Base-by-base conservation (phyloP, 495 filamentous ascomycete genomes). In the Cairneyella variabilis region DNA sequence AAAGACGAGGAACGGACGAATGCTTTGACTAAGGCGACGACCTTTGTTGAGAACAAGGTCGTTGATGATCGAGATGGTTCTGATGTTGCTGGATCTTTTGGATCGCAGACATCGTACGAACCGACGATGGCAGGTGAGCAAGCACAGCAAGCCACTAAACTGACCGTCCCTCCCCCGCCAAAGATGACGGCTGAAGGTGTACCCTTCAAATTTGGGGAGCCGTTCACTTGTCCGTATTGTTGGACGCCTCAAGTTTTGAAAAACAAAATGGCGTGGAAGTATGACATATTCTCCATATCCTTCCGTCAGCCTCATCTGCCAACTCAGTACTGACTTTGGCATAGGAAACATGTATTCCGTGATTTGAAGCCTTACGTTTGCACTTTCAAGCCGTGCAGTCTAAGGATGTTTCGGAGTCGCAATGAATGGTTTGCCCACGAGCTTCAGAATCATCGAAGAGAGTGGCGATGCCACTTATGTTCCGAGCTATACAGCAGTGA, bases 171-270 rank as follows among this genome's bases (percentile, higher is more conserved):
- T 20, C 32, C 18, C 14, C 58, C 48, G 12, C 53, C 53, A 18
- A 50, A 9, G 10, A 51, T 44, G 28, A 49, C 58, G 2, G 54
- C 54, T 34, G 51, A 59, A 51, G 56, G 27, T 21, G 46, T 59
- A 23, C 10, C 28, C 3, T 59, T 59, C 18, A 22, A 48, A 17
- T 36, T 23, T 37, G 53, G 63, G 1, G 57, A 61, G 2, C 66
- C 64, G 4, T 69, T 73, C 25, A 56, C 66, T 30, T 73, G 69
- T 30, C 69, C 67, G 0, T 69, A 63, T 27, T 71, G 69, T 40
- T 69, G 57, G 16, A 63, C 53, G 16, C 60, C 69, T 42, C 58
- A 68, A 20, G 51, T 25, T 0, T 61, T 66, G 1, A 58, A 56
- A 6, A 62, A 57, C 36, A 66, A 54, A 22, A 11, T 21, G 12